Evolutionary conservation across 768 basidiomycete species (phyloP).

Genomic region (Cyclocybe cylindracea): DNA sequence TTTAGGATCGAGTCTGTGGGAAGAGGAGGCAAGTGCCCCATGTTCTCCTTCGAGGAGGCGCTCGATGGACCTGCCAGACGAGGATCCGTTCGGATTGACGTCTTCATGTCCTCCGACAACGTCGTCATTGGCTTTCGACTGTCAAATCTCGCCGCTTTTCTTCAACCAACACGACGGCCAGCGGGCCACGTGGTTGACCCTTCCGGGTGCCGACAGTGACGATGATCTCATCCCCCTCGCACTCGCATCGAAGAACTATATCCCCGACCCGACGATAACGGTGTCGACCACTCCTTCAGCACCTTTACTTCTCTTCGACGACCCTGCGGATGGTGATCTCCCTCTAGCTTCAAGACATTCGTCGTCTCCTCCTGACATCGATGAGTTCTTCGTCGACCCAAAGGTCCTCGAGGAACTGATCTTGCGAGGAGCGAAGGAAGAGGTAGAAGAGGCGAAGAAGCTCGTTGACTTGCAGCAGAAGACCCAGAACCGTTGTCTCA

Average conservation of each 20-base stretch:
- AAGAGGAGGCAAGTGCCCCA: neutral
- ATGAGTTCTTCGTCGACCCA: slow-evolving; percentile 33
- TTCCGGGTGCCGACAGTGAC: slow-evolving; percentile 36
- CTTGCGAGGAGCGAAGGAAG: slow-evolving; percentile 29
- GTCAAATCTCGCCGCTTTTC: neutral
- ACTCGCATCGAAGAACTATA: slow-evolving; percentile 23
- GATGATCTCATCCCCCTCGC: slow-evolving; percentile 30
- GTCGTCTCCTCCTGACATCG: slow-evolving; percentile 33
- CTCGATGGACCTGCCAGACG: slow-evolving; percentile 3
- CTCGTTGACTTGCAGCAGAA: slow-evolving; percentile 42
- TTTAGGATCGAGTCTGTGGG: slow-evolving; percentile 10
- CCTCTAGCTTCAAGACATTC: slow-evolving; percentile 37
- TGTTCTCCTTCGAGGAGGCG: slow-evolving; percentile 10
- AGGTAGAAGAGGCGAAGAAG: slow-evolving; percentile 39
- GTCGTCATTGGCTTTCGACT: slow-evolving; percentile 12
- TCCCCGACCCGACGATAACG: slow-evolving; percentile 16
- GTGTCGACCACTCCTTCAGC: slow-evolving; percentile 13
- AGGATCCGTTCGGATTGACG: neutral
- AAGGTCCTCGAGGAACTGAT: slow-evolving; percentile 19
- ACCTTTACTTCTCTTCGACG: slow-evolving; percentile 39
- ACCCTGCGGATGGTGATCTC: slow-evolving; percentile 31
- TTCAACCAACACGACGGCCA: slow-evolving; percentile 13
- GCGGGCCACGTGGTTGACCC: slow-evolving; percentile 22
- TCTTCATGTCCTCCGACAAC: neutral
- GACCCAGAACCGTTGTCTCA: neutral